Conservation (phyloP, 1,284 basidiomycete species). For the Rhodofomes roseus region DNA sequence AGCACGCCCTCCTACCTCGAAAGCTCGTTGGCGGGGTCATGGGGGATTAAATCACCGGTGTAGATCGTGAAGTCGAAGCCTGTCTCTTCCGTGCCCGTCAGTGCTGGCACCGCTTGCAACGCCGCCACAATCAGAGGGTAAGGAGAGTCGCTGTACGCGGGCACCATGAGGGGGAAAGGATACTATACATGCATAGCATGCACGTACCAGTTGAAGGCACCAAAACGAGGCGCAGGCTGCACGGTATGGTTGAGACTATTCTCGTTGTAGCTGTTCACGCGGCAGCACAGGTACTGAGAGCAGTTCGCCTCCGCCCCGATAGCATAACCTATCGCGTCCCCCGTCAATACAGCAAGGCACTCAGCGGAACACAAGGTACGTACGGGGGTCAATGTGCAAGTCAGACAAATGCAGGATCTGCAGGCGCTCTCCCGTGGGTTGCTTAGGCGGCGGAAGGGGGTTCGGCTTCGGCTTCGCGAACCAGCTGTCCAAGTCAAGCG, state of each 20-base stretch:
- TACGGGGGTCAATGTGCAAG: constrained; percentile 73
- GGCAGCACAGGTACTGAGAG: constrained; percentile 70
- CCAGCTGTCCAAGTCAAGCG: constrained; percentile 52
- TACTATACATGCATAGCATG: background rate
- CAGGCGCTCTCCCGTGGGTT: constrained; percentile 58
- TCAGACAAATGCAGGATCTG: constrained; percentile 79
- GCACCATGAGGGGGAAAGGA: background rate
- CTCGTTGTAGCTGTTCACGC: constrained; percentile 51
- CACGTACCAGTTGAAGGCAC: constrained; percentile 56
- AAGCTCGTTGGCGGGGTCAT: constrained; percentile 63
- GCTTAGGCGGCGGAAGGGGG: constrained; percentile 51
- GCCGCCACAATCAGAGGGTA: constrained; percentile 59
- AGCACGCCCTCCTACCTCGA: constrained; percentile 41
- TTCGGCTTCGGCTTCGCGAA: constrained; percentile 68
- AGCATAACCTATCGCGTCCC: constrained; percentile 47
- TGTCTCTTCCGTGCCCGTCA: constrained; percentile 56
- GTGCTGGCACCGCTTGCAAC: constrained; percentile 62
- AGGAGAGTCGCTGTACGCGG: constrained; percentile 60
- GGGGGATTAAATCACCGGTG: constrained; percentile 76
- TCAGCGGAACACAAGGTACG: constrained; percentile 13
- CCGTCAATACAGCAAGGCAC: background rate
- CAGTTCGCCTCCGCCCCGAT: constrained; percentile 76
- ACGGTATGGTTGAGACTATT: constrained; percentile 47
- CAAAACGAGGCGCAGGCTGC: constrained; percentile 65
- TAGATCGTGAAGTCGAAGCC: constrained; percentile 68